Percentiles rank a stretch among this genome's conserved stretches.
Evolutionary conservation across 495 filamentous ascomycete species (phyloP).

Genomic region (Neurospora sp.): DNA sequence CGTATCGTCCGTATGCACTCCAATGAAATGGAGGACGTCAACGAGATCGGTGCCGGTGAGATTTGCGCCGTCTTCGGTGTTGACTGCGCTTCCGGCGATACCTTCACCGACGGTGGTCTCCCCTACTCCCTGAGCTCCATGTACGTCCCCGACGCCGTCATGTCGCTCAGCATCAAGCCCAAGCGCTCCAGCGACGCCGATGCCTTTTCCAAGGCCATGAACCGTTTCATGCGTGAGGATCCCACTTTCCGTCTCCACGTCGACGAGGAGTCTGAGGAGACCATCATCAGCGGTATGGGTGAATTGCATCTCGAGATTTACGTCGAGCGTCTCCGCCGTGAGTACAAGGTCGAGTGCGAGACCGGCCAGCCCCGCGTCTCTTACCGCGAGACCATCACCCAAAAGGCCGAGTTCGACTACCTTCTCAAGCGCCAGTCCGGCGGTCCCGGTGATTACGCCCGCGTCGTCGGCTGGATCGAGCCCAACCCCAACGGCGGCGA

Average conservation of each 20-base stretch:
- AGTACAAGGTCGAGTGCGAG: slow-evolving; percentile 90
- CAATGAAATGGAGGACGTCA: slow-evolving; percentile 97
- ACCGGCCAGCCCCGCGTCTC: slow-evolving; percentile 97
- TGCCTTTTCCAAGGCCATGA: slow-evolving; percentile 98
- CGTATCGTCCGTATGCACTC: slow-evolving; percentile 99
- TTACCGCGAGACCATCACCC: slow-evolving; percentile 87
- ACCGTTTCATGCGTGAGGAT: slow-evolving; percentile 96
- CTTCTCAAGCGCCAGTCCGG: slow-evolving; percentile 93
- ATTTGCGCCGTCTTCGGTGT: slow-evolving; percentile 98
- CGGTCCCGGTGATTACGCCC: slow-evolving; percentile 91
- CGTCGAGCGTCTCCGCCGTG: slow-evolving; percentile 93
- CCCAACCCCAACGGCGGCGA: slow-evolving; percentile 58
- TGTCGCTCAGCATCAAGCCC: slow-evolving; percentile 93
- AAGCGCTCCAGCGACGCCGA: slow-evolving; percentile 85
- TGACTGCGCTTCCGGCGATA: slow-evolving; percentile 96
- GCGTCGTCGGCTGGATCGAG: slow-evolving; percentile 88
- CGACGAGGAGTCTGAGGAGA: slow-evolving; percentile 83
- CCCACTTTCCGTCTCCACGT: slow-evolving; percentile 94
- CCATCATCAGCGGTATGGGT: slow-evolving; percentile 98
- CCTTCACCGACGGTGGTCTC: slow-evolving; percentile 91
- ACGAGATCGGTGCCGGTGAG: slow-evolving; percentile 86
- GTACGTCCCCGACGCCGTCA: slow-evolving; percentile 98
- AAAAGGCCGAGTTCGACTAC: slow-evolving; percentile 76
- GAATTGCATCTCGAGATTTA: slow-evolving; percentile 97
- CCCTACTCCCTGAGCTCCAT: slow-evolving; percentile 96